Evolutionary conservation across 768 basidiomycete species (phyloP).

Genomic region (Gyrodon lividus): DNA sequence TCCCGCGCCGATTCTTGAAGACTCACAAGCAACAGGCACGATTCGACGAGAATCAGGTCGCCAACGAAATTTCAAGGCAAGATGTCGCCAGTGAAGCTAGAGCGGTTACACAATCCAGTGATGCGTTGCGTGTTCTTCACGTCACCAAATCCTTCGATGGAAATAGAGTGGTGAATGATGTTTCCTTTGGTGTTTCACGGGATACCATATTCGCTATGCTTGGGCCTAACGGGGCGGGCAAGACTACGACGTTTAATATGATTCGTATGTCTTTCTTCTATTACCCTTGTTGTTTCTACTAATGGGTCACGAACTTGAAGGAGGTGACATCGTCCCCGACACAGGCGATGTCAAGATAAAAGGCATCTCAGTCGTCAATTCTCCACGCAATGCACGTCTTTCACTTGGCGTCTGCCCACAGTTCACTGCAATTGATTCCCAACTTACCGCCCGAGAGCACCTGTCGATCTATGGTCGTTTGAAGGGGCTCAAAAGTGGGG

Average conservation of each 20-base stretch:
- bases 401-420: constrained; percentile 82
- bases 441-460: constrained; percentile 78
- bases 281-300: neutral
- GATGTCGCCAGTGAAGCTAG: constrained; percentile 59
- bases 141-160: constrained; percentile 60
- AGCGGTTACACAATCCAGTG: constrained; percentile 45
- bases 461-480: constrained; percentile 68
- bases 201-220: constrained; percentile 71
- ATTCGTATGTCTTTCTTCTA: constrained; percentile 51
- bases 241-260: constrained; percentile 79
- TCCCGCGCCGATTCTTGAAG: constrained; percentile 39
- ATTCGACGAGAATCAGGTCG: constrained; percentile 12
- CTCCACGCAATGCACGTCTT: constrained; percentile 61
- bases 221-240: constrained; percentile 83
- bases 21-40: constrained; percentile 13
- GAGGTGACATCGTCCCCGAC: constrained; percentile 68
- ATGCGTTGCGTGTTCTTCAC: constrained; percentile 60
- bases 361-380: constrained; percentile 61
- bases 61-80: constrained; percentile 28
- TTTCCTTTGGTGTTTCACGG: constrained; percentile 62
- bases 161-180: constrained; percentile 67
- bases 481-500: constrained; percentile 58
- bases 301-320: constrained; percentile 31
- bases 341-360: constrained; percentile 68
- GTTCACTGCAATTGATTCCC: constrained; percentile 78